A percentile compares a stretch with the other conserved stretches of the same genome.
These are phyloP conservation scores for Corylus avellana DNA, from an alignment of 306 rosid species.

Conservation along the genomic window DNA sequence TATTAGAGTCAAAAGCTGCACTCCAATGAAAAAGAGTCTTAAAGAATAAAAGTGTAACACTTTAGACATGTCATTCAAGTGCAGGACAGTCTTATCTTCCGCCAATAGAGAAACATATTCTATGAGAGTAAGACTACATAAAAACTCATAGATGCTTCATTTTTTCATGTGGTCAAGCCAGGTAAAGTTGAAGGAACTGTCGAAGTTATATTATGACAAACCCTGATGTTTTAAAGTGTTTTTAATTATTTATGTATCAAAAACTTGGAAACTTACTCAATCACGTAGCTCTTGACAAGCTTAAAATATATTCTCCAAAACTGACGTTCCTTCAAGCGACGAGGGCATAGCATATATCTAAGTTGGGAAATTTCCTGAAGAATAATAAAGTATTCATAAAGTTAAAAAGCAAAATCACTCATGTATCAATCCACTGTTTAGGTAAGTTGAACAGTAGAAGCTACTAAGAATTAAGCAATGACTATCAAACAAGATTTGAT, in stretches of 20 bases:
- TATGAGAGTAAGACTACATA: background rate
- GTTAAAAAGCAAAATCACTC: slow-evolving; percentile 6
- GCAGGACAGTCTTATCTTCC: background rate
- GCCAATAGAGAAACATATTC: background rate
- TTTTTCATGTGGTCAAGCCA: background rate
- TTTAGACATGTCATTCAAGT: background rate
- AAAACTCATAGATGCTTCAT: background rate
- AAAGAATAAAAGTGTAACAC: background rate
- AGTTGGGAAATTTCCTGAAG: slow-evolving; percentile 7
- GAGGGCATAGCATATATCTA: slow-evolving; percentile 80
- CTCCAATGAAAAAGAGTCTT: no score
- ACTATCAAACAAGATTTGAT: background rate
- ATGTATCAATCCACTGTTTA: background rate
- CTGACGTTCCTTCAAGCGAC: slow-evolving; percentile 80
- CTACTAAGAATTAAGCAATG: background rate
- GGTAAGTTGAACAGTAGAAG: background rate
- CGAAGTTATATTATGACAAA: background rate
- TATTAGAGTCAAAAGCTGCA: no score
- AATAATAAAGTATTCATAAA: no score
- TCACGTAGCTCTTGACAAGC: slow-evolving; percentile 69
- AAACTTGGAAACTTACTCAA: slow-evolving; percentile 59
- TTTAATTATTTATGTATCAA: slow-evolving; percentile 6
- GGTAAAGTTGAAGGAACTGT: background rate
- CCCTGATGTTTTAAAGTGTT: background rate
- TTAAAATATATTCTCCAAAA: slow-evolving; percentile 85